Percentiles rank a stretch among this genome's conserved stretches.
Evolutionary conservation across 2,329 filamentous ascomycete species (phyloP).

Genomic region (Tolypocladium album): DNA sequence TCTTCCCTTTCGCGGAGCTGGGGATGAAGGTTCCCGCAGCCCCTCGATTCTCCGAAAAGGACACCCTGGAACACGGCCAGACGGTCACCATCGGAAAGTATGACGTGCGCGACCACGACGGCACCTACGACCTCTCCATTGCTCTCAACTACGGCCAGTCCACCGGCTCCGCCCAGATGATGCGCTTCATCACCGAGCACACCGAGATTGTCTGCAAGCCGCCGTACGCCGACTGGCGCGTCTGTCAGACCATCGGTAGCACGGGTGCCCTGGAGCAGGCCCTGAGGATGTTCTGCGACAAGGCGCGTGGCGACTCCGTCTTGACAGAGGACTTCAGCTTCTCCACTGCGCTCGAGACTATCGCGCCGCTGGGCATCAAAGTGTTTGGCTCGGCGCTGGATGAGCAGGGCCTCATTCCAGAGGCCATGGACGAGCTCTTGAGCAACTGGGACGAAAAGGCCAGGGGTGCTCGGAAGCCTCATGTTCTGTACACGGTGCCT

Average conservation of each 20-base stretch:
- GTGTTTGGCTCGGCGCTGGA: slow-evolving; percentile 42
- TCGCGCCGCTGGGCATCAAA: slow-evolving; percentile 40
- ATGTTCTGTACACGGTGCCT: slow-evolving; percentile 49
- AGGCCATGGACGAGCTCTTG: slow-evolving; percentile 40
- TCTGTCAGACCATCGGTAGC: slow-evolving; percentile 73
- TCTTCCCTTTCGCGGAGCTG: slow-evolving; percentile 84
- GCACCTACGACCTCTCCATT: slow-evolving; percentile 64
- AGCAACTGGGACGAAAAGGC: slow-evolving; percentile 35
- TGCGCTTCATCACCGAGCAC: slow-evolving; percentile 89
- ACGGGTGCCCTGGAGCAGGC: slow-evolving; percentile 79
- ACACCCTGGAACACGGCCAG: slow-evolving; percentile 49
- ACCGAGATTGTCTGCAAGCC: slow-evolving; percentile 83
- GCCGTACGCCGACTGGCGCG: slow-evolving; percentile 84
- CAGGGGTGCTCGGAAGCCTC: slow-evolving; percentile 37
- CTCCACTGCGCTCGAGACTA: slow-evolving; percentile 55
- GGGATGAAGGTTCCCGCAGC: slow-evolving; percentile 60
- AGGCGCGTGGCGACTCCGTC: slow-evolving; percentile 61
- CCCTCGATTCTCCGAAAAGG: slow-evolving; percentile 60
- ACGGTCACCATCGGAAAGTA: slow-evolving; percentile 68
- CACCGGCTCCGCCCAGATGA: slow-evolving; percentile 72
- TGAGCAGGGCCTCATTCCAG: slow-evolving; percentile 40
- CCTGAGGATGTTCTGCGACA: slow-evolving; percentile 67
- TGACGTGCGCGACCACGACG: slow-evolving; percentile 54
- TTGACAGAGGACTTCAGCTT: slow-evolving; percentile 91
- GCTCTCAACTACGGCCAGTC: slow-evolving; percentile 91